phyloP scores from a whole-genome alignment of 2,329 filamentous ascomycete genomes.

The Pestalotiopsis sp. region DNA sequence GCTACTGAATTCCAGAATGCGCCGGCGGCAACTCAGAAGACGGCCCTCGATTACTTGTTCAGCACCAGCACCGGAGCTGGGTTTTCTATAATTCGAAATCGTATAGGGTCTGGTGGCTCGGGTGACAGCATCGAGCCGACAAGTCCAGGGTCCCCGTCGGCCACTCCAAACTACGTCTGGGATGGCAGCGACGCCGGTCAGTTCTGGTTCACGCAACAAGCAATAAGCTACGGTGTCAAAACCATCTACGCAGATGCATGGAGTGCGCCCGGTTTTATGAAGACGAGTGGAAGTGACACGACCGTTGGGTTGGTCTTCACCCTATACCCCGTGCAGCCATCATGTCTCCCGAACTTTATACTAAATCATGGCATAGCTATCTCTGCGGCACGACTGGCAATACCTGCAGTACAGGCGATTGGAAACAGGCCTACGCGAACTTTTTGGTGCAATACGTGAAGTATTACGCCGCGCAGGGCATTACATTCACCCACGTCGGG shows the following conservation, averaged over 20 bases:
- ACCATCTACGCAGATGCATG: slow-evolving; percentile 47
- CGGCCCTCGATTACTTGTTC: slow-evolving; percentile 47
- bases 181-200: slow-evolving; percentile 51
- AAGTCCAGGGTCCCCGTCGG: slow-evolving; percentile 43
- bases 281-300: slow-evolving; percentile 41
- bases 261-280: slow-evolving; percentile 52
- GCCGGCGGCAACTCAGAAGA: slow-evolving; percentile 30
- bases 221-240: slow-evolving; percentile 40
- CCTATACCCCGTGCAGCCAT: background rate
- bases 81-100: slow-evolving; percentile 52
- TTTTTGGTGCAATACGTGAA: slow-evolving; percentile 50
- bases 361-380: slow-evolving; percentile 18
- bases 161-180: slow-evolving; percentile 45
- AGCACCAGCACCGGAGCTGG: slow-evolving; percentile 47
- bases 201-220: slow-evolving; percentile 53
- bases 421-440: slow-evolving; percentile 51
- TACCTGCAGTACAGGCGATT: slow-evolving; percentile 43
- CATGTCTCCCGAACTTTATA: background rate
- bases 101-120: slow-evolving; percentile 42
- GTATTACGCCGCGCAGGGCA: slow-evolving; percentile 45
- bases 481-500: slow-evolving; percentile 48
- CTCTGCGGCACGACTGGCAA: slow-evolving; percentile 42
- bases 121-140: slow-evolving; percentile 43
- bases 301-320: slow-evolving; percentile 20
- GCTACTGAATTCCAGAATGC: slow-evolving; percentile 43